phyloP scores from a whole-genome alignment of 225 moss, liverwort and hornwort genomes.

The Anthoceros angustus region DNA sequence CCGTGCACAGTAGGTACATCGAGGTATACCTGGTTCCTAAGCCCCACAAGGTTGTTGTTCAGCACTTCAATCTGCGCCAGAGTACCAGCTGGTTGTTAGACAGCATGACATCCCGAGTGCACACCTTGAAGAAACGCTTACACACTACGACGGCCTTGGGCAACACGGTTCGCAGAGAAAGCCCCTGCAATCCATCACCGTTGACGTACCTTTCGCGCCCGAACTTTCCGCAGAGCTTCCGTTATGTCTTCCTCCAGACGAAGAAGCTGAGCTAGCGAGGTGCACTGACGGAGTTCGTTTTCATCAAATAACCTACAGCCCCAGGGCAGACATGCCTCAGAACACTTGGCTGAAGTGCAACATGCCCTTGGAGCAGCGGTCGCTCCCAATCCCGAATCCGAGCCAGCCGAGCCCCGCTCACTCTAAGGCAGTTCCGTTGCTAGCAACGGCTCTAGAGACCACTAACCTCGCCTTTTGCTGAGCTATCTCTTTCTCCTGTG shows the following conservation, averaged over 20 bases:
- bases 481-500: background rate
- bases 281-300: background rate
- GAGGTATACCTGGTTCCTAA: background rate
- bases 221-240: background rate
- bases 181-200: background rate
- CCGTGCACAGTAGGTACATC: too few species aligned
- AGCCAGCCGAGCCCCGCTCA: too few species aligned
- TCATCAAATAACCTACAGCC: background rate
- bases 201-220: background rate
- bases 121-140: too few species aligned
- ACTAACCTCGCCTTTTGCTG: background rate
- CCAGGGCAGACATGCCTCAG: too few species aligned
- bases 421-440: too few species aligned
- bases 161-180: background rate
- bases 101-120: too few species aligned
- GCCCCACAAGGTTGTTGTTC: background rate
- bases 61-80: background rate
- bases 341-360: too few species aligned
- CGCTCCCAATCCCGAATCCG: too few species aligned
- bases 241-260: conserved; percentile 2
- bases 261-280: background rate
- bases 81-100: background rate
- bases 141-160: background rate
- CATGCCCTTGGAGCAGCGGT: too few species aligned
- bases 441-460: background rate